phyloP scores from a whole-genome alignment of 164 flowering plant species.

The Nymphaea thermarum region DNA sequence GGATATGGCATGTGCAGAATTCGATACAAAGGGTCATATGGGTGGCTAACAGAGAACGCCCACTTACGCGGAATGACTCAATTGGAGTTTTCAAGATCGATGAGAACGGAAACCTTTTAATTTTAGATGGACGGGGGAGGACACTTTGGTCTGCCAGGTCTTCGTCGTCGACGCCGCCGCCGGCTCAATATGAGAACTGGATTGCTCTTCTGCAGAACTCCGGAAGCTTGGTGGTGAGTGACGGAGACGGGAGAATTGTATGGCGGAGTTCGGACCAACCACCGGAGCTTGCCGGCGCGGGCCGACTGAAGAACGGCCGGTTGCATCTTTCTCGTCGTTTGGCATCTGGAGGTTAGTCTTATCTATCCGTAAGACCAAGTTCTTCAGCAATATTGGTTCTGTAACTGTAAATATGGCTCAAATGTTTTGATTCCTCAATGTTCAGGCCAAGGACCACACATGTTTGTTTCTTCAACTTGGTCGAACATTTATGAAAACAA shows the following conservation, averaged over 20 bases:
- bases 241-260: conserved; percentile 1
- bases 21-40: conserved; percentile 10
- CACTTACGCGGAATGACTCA: conserved; percentile 7
- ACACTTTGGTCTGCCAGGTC: conserved; percentile 49
- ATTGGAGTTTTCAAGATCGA: conserved; percentile 10
- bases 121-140: conserved; percentile 21
- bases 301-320: no score
- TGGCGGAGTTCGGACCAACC: background rate
- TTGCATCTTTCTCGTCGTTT: no score
- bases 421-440: no score
- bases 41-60: conserved; percentile 19
- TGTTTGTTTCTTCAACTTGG: no score
- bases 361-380: no score
- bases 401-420: no score
- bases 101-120: conserved; percentile 39
- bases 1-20: conserved; percentile 10
- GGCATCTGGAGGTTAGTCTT: no score
- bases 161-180: conserved; percentile 7
- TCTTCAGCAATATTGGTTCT: no score
- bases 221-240: conserved; percentile 48
- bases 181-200: conserved; percentile 6
- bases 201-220: conserved; percentile 32
- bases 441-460: no score
- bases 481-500: no score
- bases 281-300: background rate